Base-by-base conservation (phyloP, 2,329 filamentous ascomycete genomes). In the Aspergillus sp. region DNA sequence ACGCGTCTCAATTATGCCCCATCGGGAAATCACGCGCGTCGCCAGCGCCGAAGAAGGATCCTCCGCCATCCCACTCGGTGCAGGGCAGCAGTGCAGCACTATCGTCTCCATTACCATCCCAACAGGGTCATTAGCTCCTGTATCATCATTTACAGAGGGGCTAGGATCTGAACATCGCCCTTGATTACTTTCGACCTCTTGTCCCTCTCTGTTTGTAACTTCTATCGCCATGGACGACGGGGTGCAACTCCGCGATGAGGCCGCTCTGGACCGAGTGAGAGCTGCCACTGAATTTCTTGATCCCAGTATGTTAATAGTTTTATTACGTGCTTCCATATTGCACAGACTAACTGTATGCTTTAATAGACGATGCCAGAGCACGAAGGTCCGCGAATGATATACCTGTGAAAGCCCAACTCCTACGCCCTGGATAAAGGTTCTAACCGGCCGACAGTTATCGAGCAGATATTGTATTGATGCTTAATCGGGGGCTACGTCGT, bases 271-370 rank as follows among this genome's bases (percentile, higher is more conserved):
- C 72, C 87, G 89, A 60, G 81, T 95, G 66, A 85, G 88, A 59
- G 81, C 85, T 54, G 89, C 88, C n/a, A 80, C 85, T 59, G 90
- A 96, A 67, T 96, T 97, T 63, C 81, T 97, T 39, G 91, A 96
- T 74, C 91, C 91, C 51, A 83, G 89, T 95, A 79, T 61, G 83
- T 28, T 39, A 39, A 5, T 68, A 8, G 26, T 2, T 40, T 39
- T 27, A n/a, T 7, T 41, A 34, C 32, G 4, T 7, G 29, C 41
- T 46, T 8, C 46, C 19, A 19, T 19, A 19, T 42, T 47, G 52
- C 47, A 53, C 47, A 33, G 53, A 41, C 47, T 57, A 12, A 49
- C 52, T 49, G 5, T 4, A n/a, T 19, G 28, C 49, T 50, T 44
- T 34, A 44, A n/a, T 49, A 82, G 79, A 69, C 56, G 79, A 82